A percentile compares a stretch with the other conserved stretches of the same genome.
Evolutionary conservation across 2,329 filamentous ascomycete genomes (phyloP).

Genomic region (Graphilbum ipis-grandicollis): DNA sequence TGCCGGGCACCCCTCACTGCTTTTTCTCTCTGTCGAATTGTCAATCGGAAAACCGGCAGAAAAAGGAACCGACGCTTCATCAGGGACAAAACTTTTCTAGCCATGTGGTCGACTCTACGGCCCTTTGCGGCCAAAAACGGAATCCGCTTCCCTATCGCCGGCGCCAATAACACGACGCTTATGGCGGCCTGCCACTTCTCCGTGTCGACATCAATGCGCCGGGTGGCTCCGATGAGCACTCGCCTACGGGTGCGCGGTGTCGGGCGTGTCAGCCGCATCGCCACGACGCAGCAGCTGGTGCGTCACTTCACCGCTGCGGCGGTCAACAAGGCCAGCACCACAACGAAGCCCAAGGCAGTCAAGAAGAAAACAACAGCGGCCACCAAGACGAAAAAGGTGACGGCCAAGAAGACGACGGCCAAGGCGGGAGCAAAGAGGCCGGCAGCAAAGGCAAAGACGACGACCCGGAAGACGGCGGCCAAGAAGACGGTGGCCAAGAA

Average conservation of each 20-base stretch:
- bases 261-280: conserved; percentile 2
- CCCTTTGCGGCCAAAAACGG: conserved; percentile 2
- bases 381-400: conserved; percentile 6
- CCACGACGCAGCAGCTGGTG: not conserved
- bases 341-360: conserved; percentile 10
- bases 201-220: too few species aligned
- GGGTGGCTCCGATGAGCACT: conserved; percentile 3
- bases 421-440: conserved; percentile 11
- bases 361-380: conserved; percentile 5
- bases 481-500: conserved; percentile 8
- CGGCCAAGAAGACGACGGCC: conserved; percentile 10
- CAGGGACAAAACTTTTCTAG: too few species aligned
- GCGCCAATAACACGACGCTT: not conserved
- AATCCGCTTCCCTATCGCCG: conserved; percentile 1
- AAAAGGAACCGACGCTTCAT: too few species aligned
- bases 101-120: conserved; percentile 8
- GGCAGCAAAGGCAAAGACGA: too few species aligned
- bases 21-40: too few species aligned
- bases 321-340: not conserved
- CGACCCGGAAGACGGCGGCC: too few species aligned
- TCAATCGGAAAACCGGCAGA: too few species aligned
- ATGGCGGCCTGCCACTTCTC: not conserved
- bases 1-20: too few species aligned
- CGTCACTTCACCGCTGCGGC: conserved; percentile 5
- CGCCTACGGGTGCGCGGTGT: conserved; percentile 8